A percentile compares a stretch with the other conserved stretches of the same genome.
phyloP scores from a whole-genome alignment of 140 eudicot species.

The Erigeron philadelphicus region DNA sequence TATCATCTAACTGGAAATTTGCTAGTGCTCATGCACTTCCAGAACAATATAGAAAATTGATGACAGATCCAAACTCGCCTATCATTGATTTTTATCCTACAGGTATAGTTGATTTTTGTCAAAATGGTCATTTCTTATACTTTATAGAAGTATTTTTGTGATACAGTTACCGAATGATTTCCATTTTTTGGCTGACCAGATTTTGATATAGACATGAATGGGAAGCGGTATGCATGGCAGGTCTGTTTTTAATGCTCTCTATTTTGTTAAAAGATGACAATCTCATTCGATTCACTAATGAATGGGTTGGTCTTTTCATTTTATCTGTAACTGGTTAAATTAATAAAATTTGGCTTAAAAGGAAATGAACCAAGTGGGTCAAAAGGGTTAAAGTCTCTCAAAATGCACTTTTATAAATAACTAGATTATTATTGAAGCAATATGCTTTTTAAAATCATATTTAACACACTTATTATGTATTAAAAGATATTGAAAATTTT shows the following conservation, averaged over 20 bases:
- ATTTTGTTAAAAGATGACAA: background rate
- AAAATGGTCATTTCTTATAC: background rate
- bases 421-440: too few species aligned
- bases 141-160: background rate
- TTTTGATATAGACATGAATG: constrained; percentile 93
- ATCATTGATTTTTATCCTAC: constrained; percentile 84
- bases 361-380: too few species aligned
- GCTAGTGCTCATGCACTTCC: constrained; percentile 98
- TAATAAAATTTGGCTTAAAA: too few species aligned
- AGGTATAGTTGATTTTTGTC: constrained; percentile 41
- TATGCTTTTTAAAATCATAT: too few species aligned
- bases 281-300: background rate
- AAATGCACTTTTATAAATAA: too few species aligned
- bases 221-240: constrained; percentile 97
- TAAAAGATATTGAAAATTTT: too few species aligned
- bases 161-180: constrained; percentile 3
- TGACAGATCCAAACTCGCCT: constrained; percentile 91
- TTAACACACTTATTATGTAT: too few species aligned
- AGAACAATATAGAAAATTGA: constrained; percentile 63
- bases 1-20: constrained; percentile 16
- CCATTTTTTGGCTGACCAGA: constrained; percentile 38
- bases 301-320: background rate
- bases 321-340: too few species aligned
- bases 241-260: constrained; percentile 34
- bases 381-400: too few species aligned